Evolutionary conservation across 75 land plant genomes (phyloP).

Genomic region (Picea sitchensis): DNA sequence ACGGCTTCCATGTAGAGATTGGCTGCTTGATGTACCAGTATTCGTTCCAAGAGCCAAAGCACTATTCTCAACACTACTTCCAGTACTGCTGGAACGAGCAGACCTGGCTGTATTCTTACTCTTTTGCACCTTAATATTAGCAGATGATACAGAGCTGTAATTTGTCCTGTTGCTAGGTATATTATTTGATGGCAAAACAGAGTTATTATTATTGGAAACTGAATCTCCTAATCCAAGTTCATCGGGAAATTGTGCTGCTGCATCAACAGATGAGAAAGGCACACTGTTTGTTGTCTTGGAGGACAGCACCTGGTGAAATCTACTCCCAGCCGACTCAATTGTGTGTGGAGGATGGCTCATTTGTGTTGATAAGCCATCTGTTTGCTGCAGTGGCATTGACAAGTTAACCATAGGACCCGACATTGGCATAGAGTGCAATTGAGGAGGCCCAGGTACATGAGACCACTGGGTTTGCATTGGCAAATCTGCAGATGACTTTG

Average conservation of each 20-base stretch:
- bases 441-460: constrained; percentile 42
- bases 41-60: constrained; percentile 12
- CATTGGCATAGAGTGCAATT: constrained; percentile 25
- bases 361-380: constrained; percentile 22
- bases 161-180: constrained; percentile 3
- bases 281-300: constrained; percentile 26
- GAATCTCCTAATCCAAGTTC: constrained; percentile 60
- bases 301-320: constrained; percentile 25
- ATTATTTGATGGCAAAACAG: constrained; percentile 6
- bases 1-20: constrained; percentile 36
- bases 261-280: constrained; percentile 30
- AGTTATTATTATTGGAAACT: not conserved
- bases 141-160: constrained; percentile 3
- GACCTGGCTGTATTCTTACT: constrained; percentile 32
- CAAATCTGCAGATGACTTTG: constrained; percentile 43
- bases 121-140: constrained; percentile 20
- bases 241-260: constrained; percentile 51
- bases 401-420: constrained; percentile 37
- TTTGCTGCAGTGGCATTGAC: constrained; percentile 47
- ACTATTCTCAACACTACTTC: constrained; percentile 12
- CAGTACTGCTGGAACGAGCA: constrained; percentile 16
- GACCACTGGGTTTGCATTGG: constrained; percentile 70
- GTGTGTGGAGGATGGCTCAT: constrained; percentile 17
- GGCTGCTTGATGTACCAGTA: constrained; percentile 14
- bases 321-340: constrained; percentile 27